A percentile compares a stretch with the other conserved stretches of the same genome.
Conservation (phyloP, 225 moss, liverwort and hornwort genomes). For the Takakia lepidozioides region DNA sequence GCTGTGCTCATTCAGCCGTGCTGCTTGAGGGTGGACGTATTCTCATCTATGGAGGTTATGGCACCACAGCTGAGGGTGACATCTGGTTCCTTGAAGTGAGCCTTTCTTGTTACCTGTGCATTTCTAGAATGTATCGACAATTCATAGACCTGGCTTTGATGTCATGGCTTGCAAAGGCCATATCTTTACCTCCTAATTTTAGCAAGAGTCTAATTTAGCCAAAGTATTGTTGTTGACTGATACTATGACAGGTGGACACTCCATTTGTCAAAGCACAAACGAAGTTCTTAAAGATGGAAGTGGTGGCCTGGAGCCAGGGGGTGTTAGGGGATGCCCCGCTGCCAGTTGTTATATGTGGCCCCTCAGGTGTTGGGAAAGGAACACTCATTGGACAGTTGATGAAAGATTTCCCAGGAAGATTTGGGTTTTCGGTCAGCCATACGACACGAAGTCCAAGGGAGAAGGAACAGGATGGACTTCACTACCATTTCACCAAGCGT, state of each 20-base stretch:
- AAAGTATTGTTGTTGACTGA: not conserved
- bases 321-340: conserved; percentile 30
- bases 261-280: conserved; percentile 26
- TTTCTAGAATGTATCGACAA: too few species aligned
- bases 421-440: conserved; percentile 92
- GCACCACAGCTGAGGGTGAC: conserved; percentile 21
- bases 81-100: conserved; percentile 50
- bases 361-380: conserved; percentile 95
- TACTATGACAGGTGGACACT: conserved; percentile 25
- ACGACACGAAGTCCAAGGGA: conserved; percentile 70
- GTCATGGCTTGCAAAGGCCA: too few species aligned
- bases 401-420: conserved; percentile 57
- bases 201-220: too few species aligned
- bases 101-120: too few species aligned
- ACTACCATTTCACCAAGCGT: conserved; percentile 83
- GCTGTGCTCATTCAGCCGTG: conserved; percentile 36
- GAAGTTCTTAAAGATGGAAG: conserved; percentile 18
- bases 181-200: too few species aligned
- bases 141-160: too few species aligned
- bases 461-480: conserved; percentile 73
- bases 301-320: conserved; percentile 47
- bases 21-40: conserved; percentile 28
- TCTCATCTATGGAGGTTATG: conserved; percentile 36
- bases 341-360: conserved; percentile 91
- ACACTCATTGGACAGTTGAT: conserved; percentile 85